Evolutionary conservation across 345 rosid genomes (phyloP).

Genomic region (Balakata baccata): DNA sequence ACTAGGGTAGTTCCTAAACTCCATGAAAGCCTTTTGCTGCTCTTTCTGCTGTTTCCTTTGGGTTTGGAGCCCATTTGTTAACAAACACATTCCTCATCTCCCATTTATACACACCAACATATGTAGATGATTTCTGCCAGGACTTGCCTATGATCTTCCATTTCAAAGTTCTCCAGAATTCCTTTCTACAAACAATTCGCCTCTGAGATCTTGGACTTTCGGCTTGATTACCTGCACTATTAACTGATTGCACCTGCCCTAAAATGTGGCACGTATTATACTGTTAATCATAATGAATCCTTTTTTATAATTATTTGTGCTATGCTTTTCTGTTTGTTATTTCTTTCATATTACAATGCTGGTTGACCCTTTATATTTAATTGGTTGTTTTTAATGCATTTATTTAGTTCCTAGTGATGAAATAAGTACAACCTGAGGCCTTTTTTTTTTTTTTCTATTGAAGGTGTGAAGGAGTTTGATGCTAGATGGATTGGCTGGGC

Average conservation of each 20-base stretch:
- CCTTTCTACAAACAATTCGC: not conserved
- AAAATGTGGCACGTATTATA: not conserved
- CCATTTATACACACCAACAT: not conserved
- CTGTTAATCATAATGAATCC: not conserved
- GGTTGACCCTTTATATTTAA: not conserved
- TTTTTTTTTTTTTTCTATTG: slow-evolving; percentile 14
- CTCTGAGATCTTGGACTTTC: not conserved
- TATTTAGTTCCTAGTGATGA: not conserved
- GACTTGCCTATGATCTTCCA: not conserved
- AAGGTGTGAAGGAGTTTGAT: slow-evolving; percentile 58
- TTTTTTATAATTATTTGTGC: not conserved
- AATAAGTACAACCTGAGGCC: not conserved
- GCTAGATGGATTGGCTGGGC: slow-evolving; percentile 72
- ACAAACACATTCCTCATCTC: not conserved
- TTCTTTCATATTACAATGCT: not conserved
- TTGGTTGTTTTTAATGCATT: not conserved
- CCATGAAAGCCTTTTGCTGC: not conserved
- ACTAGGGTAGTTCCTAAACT: not conserved
- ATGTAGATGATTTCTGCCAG: not conserved
- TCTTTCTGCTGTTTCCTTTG: not conserved
- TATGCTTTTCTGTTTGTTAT: not conserved
- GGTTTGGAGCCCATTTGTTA: not conserved
- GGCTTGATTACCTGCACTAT: not conserved
- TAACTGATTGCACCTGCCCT: not conserved
- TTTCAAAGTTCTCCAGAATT: not conserved